Evolutionary conservation across 257 asterid genomes (phyloP).

Genomic region (Pogostemon cablin): DNA sequence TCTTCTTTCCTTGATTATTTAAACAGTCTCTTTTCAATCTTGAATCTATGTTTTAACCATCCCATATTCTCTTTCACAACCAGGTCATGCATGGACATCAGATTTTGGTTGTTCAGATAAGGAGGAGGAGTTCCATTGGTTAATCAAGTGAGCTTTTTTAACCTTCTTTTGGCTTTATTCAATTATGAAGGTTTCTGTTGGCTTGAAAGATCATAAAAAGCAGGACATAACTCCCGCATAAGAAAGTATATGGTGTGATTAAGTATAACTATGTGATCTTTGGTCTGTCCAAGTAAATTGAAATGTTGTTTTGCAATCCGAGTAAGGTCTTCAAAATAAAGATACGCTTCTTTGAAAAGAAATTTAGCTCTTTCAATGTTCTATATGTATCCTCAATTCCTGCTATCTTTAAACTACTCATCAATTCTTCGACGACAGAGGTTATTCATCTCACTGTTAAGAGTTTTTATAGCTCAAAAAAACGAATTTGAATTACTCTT

Average conservation of each 20-base stretch:
- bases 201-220: neutral
- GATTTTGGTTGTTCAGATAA: conserved; percentile 94
- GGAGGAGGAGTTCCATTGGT: conserved; percentile 89
- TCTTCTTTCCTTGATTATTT: neutral
- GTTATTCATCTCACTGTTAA: too few species aligned
- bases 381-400: too few species aligned
- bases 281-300: neutral
- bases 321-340: too few species aligned
- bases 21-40: neutral
- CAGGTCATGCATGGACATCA: conserved; percentile 99
- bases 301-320: too few species aligned
- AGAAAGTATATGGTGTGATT: neutral
- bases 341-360: too few species aligned
- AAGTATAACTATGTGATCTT: neutral
- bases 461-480: too few species aligned
- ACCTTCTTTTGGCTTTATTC: neutral
- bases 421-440: too few species aligned
- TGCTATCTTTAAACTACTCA: too few species aligned
- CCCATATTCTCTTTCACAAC: neutral
- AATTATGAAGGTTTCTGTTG: neutral
- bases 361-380: too few species aligned
- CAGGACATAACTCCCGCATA: neutral
- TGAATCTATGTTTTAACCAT: neutral
- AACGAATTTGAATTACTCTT: too few species aligned
- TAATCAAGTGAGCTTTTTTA: conserved; percentile 61